These are phyloP conservation scores for Nakaseomyces uthaithaninus DNA, from an alignment of 1,139 yeast genomes.

Conservation along the genomic window DNA sequence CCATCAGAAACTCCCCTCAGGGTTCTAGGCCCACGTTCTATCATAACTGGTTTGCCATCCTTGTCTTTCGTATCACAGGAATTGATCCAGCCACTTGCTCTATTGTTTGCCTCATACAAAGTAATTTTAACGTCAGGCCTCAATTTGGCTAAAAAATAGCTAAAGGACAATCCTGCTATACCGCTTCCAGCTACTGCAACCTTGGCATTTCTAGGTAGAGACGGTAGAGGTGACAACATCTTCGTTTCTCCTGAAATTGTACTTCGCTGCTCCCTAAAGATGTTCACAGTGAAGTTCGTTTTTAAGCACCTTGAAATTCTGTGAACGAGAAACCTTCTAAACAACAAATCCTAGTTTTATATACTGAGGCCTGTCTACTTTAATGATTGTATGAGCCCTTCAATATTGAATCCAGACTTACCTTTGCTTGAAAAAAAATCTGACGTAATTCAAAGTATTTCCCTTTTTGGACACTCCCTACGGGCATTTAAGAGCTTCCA, in stretches of 20 bases:
- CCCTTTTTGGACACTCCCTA: not conserved
- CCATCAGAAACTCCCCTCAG: constrained; percentile 65
- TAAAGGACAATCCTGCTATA: constrained; percentile 71
- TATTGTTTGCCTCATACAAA: constrained; percentile 46
- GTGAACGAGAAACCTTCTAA: no score
- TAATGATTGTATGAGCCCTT: no score
- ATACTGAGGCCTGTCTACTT: no score
- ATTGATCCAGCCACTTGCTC: constrained; percentile 76
- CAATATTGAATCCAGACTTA: no score
- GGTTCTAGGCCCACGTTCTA: constrained; percentile 75
- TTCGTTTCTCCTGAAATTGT: not conserved
- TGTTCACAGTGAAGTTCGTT: no score
- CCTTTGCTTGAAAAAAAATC: constrained; percentile 1
- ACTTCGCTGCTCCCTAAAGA: not conserved
- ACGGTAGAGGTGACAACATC: constrained; percentile 9
- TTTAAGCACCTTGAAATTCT: no score
- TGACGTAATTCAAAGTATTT: not conserved
- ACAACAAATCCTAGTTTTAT: no score
- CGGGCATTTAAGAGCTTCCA: not conserved
- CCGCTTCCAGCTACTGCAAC: constrained; percentile 83
- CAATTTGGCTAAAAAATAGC: constrained; percentile 60
- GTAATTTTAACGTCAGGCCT: constrained; percentile 66
- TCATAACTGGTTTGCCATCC: constrained; percentile 28
- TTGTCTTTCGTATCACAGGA: constrained; percentile 34
- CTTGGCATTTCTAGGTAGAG: constrained; percentile 33